A percentile compares a stretch with the other conserved stretches of the same genome.
Evolutionary conservation across 306 rosid species (phyloP).

Genomic region (Sindora glabra): DNA sequence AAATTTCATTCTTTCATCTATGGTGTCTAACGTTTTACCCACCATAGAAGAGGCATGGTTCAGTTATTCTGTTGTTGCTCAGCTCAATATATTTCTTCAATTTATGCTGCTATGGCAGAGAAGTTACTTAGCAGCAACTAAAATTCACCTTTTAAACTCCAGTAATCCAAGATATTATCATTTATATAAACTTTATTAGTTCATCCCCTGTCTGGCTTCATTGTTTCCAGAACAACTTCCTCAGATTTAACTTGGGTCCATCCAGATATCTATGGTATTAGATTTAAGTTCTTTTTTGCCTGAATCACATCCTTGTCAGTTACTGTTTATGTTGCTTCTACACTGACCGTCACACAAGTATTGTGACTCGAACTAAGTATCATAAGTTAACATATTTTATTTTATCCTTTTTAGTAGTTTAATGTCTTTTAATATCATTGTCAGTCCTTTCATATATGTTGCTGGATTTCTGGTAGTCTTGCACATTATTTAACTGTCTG

Average conservation of each 20-base stretch:
- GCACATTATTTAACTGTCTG: no score
- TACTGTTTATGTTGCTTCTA: conserved; percentile 74
- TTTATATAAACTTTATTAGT: conserved; percentile 7
- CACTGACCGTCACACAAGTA: conserved; percentile 90
- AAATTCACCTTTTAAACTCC: neutral
- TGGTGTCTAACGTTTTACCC: conserved; percentile 95
- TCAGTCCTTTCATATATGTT: conserved; percentile 1
- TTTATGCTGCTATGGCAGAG: neutral
- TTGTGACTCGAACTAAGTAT: conserved; percentile 4
- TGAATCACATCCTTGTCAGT: conserved; percentile 93
- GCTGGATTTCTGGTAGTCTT: neutral
- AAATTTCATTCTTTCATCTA: conserved; percentile 84
- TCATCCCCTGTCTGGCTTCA: conserved; percentile 25
- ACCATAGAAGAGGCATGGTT: conserved; percentile 83
- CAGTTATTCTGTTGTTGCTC: conserved; percentile 10
- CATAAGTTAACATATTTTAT: conserved; percentile 1
- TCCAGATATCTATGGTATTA: conserved; percentile 97
- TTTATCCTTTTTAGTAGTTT: neutral
- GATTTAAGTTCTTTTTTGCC: conserved; percentile 92
- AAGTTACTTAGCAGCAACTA: conserved; percentile 1
- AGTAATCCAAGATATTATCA: neutral
- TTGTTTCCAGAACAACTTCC: conserved; percentile 30
- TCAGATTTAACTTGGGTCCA: conserved; percentile 52
- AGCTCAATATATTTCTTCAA: conserved; percentile 9
- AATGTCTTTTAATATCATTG: neutral